Evolutionary conservation across 345 rosid genomes (phyloP).

Genomic region (Citrus unshiu): DNA sequence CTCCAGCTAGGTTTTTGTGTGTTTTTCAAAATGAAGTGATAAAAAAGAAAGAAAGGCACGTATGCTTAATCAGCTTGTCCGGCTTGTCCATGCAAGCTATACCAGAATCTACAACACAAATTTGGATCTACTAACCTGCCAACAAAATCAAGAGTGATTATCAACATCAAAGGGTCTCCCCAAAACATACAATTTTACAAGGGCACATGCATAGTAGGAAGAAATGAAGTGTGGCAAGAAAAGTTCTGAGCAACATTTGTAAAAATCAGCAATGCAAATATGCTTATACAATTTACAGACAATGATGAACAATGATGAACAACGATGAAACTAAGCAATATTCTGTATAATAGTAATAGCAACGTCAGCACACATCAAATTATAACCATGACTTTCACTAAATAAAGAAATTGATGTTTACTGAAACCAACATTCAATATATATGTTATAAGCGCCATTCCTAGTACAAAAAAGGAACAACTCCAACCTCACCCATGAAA

Average conservation of each 20-base stretch:
- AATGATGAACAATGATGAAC: not conserved
- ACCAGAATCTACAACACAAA: not conserved
- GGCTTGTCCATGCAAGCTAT: not conserved
- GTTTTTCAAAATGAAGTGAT: not conserved
- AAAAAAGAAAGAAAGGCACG: not conserved
- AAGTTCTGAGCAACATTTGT: not conserved
- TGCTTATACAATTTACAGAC: not conserved
- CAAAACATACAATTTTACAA: not conserved
- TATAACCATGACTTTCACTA: not conserved
- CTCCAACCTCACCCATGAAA: not conserved
- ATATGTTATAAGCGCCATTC: not conserved
- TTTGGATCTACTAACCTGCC: constrained; percentile 5
- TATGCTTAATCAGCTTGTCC: not conserved
- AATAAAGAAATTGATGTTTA: not conserved
- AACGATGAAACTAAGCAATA: not conserved
- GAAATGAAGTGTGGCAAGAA: not conserved
- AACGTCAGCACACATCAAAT: not conserved
- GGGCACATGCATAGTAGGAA: not conserved
- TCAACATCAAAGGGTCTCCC: not conserved
- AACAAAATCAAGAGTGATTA: not conserved
- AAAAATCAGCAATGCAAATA: not conserved
- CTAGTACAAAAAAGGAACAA: not conserved
- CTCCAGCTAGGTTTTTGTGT: not conserved
- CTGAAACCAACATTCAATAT: not conserved
- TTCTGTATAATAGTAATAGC: not conserved